Percentiles rank a stretch among this genome's conserved stretches.
Evolutionary conservation across 768 basidiomycete species (phyloP).

Genomic region (Tulasnella sp.): DNA sequence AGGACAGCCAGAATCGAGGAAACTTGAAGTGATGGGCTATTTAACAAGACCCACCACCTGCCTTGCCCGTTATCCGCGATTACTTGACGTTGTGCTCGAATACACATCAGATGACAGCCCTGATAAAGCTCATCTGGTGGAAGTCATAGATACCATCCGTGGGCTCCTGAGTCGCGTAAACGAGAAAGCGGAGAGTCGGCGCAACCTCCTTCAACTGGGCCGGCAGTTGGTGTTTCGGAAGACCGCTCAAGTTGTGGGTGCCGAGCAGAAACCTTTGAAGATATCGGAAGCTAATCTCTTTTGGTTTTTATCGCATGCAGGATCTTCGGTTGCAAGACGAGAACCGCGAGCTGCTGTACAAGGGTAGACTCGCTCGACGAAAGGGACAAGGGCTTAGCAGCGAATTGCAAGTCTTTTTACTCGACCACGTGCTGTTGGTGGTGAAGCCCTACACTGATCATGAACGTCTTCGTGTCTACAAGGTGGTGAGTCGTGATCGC

Average conservation of each 20-base stretch:
- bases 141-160: constrained; percentile 75
- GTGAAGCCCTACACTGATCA: constrained; percentile 92
- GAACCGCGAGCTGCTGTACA: constrained; percentile 87
- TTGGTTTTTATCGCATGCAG: constrained; percentile 46
- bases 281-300: no score
- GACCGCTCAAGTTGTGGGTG: constrained; percentile 83
- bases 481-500: constrained; percentile 64
- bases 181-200: constrained; percentile 89
- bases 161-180: constrained; percentile 90
- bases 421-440: constrained; percentile 95
- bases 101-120: constrained; percentile 88
- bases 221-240: constrained; percentile 87
- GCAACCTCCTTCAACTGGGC: constrained; percentile 93
- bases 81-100: constrained; percentile 90
- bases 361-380: constrained; percentile 85
- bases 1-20: constrained; percentile 90
- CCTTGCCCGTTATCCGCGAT: constrained; percentile 89
- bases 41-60: constrained; percentile 98
- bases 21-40: constrained; percentile 96
- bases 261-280: no score
- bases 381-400: constrained; percentile 76
- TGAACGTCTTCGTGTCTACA: constrained; percentile 91
- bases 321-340: constrained; percentile 86
- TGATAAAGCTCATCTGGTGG: constrained; percentile 76
- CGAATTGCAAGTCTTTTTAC: constrained; percentile 90